phyloP scores from a whole-genome alignment of 768 basidiomycete genomes.

The Crassisporium funariophilum region DNA sequence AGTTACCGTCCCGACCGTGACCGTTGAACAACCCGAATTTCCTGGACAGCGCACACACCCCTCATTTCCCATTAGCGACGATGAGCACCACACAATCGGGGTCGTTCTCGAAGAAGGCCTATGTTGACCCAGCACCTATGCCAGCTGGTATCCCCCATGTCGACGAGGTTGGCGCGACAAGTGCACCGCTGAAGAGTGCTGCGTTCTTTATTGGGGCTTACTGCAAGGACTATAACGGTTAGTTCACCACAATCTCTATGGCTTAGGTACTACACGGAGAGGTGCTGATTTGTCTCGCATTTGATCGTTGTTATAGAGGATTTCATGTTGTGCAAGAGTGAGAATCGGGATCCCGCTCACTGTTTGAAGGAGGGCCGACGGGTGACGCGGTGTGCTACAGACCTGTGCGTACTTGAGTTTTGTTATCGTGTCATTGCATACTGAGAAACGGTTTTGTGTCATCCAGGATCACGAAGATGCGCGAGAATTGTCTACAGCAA shows the following conservation, averaged over 20 bases:
- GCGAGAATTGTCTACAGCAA: conserved; percentile 84
- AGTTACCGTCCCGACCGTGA: conserved; percentile 10
- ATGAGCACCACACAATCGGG: conserved; percentile 59
- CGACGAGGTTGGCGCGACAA: conserved; percentile 85
- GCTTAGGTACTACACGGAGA: neutral
- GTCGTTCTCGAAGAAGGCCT: conserved; percentile 48
- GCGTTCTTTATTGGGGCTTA: conserved; percentile 96
- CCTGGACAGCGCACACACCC: conserved; percentile 4
- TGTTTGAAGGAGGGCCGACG: conserved; percentile 95
- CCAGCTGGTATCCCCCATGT: conserved; percentile 73
- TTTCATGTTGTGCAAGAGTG: conserved; percentile 93
- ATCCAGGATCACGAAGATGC: conserved; percentile 85
- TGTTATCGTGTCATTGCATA: neutral
- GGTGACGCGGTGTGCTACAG: conserved; percentile 93
- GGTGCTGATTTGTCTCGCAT: conserved; percentile 2
- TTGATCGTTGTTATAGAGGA: conserved; percentile 29
- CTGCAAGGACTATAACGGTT: conserved; percentile 97
- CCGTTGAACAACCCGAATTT: too few relatives aligned
- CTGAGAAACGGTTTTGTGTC: neutral
- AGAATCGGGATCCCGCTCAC: conserved; percentile 86
- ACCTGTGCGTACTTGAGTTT: conserved; percentile 66
- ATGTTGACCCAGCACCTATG: conserved; percentile 66
- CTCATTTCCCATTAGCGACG: conserved; percentile 20
- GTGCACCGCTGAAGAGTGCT: conserved; percentile 93
- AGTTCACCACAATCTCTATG: conserved; percentile 25